Conservation (phyloP, 2,329 filamentous ascomycete species). For the Neophaeococcomyces mojaviensis region DNA sequence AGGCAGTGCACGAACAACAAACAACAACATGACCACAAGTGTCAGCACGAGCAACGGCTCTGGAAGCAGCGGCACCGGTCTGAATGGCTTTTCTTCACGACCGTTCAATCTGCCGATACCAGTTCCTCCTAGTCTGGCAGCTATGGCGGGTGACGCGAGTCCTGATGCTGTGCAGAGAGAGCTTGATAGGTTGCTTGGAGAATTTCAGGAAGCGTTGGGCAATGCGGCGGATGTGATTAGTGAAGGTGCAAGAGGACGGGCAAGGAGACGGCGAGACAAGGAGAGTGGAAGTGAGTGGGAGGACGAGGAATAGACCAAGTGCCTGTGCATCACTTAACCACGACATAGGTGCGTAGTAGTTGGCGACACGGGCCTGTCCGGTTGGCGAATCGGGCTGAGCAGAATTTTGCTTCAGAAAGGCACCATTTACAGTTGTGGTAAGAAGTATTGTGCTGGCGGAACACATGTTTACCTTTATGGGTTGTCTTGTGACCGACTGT, state of each 20-base stretch:
- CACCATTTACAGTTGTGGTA: no score
- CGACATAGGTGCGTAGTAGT: no score
- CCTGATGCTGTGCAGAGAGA: conserved; percentile 32
- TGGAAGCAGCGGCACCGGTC: not conserved
- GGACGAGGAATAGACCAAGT: conserved; percentile 2
- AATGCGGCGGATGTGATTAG: conserved; percentile 30
- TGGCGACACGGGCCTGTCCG: no score
- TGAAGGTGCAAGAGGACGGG: conserved; percentile 13
- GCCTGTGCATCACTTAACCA: no score
- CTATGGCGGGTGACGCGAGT: conserved; percentile 31
- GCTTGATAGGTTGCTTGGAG: conserved; percentile 34
- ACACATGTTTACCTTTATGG: no score
- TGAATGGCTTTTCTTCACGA: conserved; percentile 4
- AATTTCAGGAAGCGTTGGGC: conserved; percentile 32
- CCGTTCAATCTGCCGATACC: conserved; percentile 33
- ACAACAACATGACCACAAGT: conserved; percentile 8
- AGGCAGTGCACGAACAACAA: conserved; percentile 2
- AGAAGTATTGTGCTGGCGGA: no score
- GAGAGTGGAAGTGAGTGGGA: conserved; percentile 11
- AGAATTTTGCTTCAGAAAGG: no score
- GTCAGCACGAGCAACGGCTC: conserved; percentile 7
- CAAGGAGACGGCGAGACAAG: conserved; percentile 1
- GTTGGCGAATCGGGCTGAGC: no score
- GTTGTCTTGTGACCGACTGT: no score
- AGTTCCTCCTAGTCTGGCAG: conserved; percentile 32